Conservation (phyloP, 768 basidiomycete genomes). For the Mycena belliarum region DNA sequence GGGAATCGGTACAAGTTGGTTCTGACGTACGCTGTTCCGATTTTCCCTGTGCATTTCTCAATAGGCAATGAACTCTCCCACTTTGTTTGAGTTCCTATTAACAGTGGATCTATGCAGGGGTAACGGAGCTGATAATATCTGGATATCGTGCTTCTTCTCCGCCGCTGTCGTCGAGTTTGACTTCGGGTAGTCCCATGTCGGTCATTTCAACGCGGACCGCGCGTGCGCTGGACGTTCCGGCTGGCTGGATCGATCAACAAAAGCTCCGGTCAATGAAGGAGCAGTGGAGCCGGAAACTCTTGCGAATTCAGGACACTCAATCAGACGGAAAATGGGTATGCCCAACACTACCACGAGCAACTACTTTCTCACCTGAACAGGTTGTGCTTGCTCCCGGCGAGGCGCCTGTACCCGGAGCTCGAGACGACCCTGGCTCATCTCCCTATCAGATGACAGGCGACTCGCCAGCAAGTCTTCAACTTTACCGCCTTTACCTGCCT, state of each 20-base stretch:
- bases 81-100: background rate
- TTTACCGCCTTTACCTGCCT: conserved; percentile 73
- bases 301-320: conserved; percentile 68
- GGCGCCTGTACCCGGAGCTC: conserved; percentile 20
- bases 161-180: conserved; percentile 20
- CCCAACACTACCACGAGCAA: conserved; percentile 49
- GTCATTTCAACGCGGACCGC: conserved; percentile 62
- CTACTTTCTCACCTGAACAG: conserved; percentile 84
- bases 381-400: conserved; percentile 70
- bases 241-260: conserved; percentile 69
- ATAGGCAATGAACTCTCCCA: conserved; percentile 14
- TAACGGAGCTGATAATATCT: conserved; percentile 74
- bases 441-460: conserved; percentile 27
- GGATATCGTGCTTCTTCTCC: conserved; percentile 26
- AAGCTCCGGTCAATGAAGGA: conserved; percentile 65
- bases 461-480: conserved; percentile 60
- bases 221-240: conserved; percentile 70
- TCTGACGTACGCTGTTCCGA: conserved; percentile 71
- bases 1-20: conserved; percentile 65
- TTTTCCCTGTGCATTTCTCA: conserved; percentile 71
- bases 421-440: conserved; percentile 24
- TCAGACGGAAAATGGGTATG: conserved; percentile 85
- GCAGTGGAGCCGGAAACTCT: conserved; percentile 79
- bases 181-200: conserved; percentile 36
- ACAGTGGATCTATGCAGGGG: conserved; percentile 55